Percentiles rank a stretch among this genome's conserved stretches.
Evolutionary conservation across 345 rosid species (phyloP).

Genomic region (Populus euphratica): DNA sequence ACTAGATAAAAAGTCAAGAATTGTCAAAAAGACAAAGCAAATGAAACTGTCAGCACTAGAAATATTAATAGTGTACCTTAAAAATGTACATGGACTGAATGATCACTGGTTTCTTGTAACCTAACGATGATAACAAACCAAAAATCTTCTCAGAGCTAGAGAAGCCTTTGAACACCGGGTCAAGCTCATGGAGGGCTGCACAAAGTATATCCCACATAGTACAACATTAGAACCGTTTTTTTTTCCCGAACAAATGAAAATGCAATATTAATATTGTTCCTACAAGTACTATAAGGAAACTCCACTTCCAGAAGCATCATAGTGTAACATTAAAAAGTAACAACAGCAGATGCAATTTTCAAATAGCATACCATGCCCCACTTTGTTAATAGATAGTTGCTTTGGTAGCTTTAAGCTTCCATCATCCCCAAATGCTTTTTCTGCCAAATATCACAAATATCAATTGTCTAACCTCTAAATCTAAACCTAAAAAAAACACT

Average conservation of each 20-base stretch:
- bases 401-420: slow-evolving; percentile 76
- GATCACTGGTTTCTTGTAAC: slow-evolving; percentile 67
- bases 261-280: background rate
- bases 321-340: background rate
- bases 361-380: slow-evolving; percentile 72
- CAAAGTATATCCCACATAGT: slow-evolving; percentile 5
- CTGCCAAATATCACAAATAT: slow-evolving; percentile 38
- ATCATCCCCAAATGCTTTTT: slow-evolving; percentile 81
- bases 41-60: background rate
- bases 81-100: slow-evolving; percentile 96
- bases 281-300: background rate
- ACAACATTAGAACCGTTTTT: slow-evolving; percentile 1
- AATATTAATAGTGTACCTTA: slow-evolving; percentile 42
- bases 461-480: slow-evolving; percentile 2
- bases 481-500: background rate
- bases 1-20: background rate
- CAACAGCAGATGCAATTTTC: background rate
- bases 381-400: slow-evolving; percentile 89
- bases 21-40: background rate
- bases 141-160: slow-evolving; percentile 59
- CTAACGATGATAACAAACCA: slow-evolving; percentile 59
- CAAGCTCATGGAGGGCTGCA: slow-evolving; percentile 85
- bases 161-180: slow-evolving; percentile 64
- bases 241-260: background rate
- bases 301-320: slow-evolving; percentile 9